phyloP scores from a whole-genome alignment of 306 rosid genomes.

The Citrullus mucosospermus region DNA sequence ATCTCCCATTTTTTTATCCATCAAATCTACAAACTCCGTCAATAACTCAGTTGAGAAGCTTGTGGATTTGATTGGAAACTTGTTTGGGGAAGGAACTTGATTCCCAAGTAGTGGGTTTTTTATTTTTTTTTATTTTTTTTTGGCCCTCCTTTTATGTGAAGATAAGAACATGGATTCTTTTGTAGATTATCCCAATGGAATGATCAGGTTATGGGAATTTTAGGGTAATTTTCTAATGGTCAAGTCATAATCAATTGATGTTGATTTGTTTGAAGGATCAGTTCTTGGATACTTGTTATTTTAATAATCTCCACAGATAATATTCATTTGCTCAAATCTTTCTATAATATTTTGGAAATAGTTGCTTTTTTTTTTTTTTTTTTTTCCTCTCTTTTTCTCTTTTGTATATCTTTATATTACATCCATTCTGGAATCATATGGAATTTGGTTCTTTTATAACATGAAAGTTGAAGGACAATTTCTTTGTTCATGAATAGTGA shows the following conservation, averaged over 20 bases:
- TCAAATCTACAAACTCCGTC: not conserved
- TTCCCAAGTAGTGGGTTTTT: not conserved
- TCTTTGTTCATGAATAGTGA: no score
- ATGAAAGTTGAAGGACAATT: no score
- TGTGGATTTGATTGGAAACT: not conserved
- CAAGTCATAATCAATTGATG: not conserved
- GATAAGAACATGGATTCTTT: not conserved
- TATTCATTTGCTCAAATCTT: not conserved
- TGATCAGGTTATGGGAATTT: not conserved
- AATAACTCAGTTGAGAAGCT: not conserved
- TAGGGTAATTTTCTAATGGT: not conserved
- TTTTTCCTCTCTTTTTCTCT: not conserved
- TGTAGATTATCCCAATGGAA: not conserved
- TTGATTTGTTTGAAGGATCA: not conserved
- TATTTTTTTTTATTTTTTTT: not conserved
- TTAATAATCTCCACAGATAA: not conserved
- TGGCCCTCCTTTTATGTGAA: not conserved
- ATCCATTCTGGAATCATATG: not conserved
- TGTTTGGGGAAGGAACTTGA: slow-evolving; percentile 1
- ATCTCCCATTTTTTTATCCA: not conserved
- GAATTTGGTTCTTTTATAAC: no score
- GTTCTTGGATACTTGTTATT: not conserved
- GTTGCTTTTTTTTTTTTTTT: not conserved
- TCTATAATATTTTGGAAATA: not conserved
- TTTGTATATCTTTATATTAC: not conserved